Evolutionary conservation across 2,329 filamentous ascomycete species (phyloP).

Genomic region (Fusarium sp.): DNA sequence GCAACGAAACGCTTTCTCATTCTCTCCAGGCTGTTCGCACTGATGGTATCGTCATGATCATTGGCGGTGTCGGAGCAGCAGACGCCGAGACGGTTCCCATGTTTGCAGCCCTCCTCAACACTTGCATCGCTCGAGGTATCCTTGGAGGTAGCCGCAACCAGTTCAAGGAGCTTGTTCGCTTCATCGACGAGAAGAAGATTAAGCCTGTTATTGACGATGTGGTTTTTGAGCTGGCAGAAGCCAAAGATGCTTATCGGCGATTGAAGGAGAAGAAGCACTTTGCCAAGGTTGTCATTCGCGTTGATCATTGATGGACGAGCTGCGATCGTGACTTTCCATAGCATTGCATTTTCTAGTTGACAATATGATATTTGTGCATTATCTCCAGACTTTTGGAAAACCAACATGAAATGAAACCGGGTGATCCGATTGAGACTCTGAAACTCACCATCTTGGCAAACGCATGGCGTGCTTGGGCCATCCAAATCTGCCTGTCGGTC

Average conservation of each 20-base stretch:
- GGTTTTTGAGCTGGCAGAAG: conserved; percentile 46
- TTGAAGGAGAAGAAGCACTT: conserved; percentile 52
- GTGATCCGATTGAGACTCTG: not conserved
- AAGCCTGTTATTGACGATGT: conserved; percentile 47
- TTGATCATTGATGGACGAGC: conserved; percentile 28
- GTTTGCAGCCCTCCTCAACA: conserved; percentile 39
- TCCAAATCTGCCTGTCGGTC: not conserved
- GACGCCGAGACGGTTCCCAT: conserved; percentile 37
- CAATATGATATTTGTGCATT: not conserved
- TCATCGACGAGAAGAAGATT: conserved; percentile 48
- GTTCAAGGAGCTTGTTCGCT: conserved; percentile 46
- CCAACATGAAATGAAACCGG: not conserved
- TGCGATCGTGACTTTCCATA: not conserved
- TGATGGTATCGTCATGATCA: conserved; percentile 49
- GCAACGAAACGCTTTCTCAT: conserved; percentile 69
- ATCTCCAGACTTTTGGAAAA: not conserved
- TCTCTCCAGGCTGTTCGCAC: conserved; percentile 61
- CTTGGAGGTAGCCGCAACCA: conserved; percentile 43
- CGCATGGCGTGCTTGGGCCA: not conserved
- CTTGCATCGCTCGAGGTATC: conserved; percentile 47
- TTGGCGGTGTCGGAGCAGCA: conserved; percentile 47
- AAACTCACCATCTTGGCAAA: not conserved
- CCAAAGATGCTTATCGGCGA: conserved; percentile 48
- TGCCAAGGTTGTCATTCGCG: conserved; percentile 50
- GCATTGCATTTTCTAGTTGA: not conserved